Percentiles rank a stretch among this genome's conserved stretches.
Conservation (phyloP, 345 rosid genomes). For the Lepidium sativum region DNA sequence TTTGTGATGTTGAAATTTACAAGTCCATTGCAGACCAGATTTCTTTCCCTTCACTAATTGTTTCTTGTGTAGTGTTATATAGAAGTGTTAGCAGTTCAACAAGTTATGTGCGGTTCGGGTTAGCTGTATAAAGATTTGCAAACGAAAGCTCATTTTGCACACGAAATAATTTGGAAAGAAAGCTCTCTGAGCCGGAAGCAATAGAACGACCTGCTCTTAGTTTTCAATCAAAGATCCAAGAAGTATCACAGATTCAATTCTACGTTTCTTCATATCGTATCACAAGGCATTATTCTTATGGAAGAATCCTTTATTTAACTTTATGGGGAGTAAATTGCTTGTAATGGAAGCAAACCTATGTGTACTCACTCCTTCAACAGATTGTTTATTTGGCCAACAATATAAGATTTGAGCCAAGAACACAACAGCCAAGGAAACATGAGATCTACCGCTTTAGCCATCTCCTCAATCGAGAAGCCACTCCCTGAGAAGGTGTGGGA, state of each 20-base stretch:
- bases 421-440: not conserved
- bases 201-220: not conserved
- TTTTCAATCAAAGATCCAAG: not conserved
- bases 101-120: not conserved
- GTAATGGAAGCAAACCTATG: not conserved
- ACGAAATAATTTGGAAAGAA: not conserved
- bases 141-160: not conserved
- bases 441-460: constrained; percentile 21
- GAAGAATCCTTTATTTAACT: not conserved
- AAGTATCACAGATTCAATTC: not conserved
- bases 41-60: not conserved
- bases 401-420: not conserved
- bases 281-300: not conserved
- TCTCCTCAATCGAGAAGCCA: constrained; percentile 51
- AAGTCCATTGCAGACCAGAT: not conserved
- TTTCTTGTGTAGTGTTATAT: not conserved
- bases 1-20: not conserved
- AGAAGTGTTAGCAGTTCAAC: not conserved
- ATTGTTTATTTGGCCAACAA: not conserved
- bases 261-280: not conserved
- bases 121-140: not conserved
- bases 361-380: not conserved
- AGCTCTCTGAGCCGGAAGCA: not conserved
- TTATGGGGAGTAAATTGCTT: not conserved
- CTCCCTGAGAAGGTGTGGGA: constrained; percentile 35